Evolutionary conservation across 352 stramenopile species (phyloP), one percentile per base, ranked within the genome.

Genomic region (Globisporangium solare): DNA sequence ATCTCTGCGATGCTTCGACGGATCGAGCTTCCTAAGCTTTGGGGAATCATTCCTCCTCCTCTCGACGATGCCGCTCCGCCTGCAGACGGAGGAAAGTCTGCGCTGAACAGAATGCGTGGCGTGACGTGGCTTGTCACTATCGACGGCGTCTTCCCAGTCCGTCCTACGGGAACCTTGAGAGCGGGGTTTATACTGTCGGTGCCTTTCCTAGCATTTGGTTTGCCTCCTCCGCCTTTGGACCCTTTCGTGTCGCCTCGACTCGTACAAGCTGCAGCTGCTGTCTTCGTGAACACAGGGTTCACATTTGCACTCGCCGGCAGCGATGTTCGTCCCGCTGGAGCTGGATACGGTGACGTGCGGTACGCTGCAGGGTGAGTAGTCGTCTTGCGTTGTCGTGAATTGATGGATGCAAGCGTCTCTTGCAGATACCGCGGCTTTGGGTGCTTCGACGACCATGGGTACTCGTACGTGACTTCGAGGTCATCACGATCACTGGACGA

Each of bases 351-450:
- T 6, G 66, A 56, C 6, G 66, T 61, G n/a, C 61, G 66, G 40
- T 42, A 60, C 20, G 58, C 52, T 12, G 48, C 24, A 13, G 40
- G 17, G 2, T 22, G 58, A 35, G 42, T 48, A 11, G 58, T 18
- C 10, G 58, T 20, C 54, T 69, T 72, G 24, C 72, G 66, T 2
- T 66, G 76, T 2, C 73, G 67, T 12, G 74, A 70, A 43, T 83
- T 88, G 57, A 75, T 81, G 6, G 73, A 85, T 15, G 73, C 66
- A 27, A 83, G 63, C 15, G 70, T 86, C 31, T 83, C 49, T 21
- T 76, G 73, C 47, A 80, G 66, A 39, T 88, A 86, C 21, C 75
- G 61, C 22, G 73, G 71, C 40, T 77, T 66, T 14, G 64, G 65
- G 27, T 56, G 39, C 41, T 54, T 53, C 11, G 59, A 40, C 15